Percentiles rank a stretch among this genome's conserved stretches.
Conservation (phyloP, 768 basidiomycete species). For the Tylopilus plumbeoviolaceoides region DNA sequence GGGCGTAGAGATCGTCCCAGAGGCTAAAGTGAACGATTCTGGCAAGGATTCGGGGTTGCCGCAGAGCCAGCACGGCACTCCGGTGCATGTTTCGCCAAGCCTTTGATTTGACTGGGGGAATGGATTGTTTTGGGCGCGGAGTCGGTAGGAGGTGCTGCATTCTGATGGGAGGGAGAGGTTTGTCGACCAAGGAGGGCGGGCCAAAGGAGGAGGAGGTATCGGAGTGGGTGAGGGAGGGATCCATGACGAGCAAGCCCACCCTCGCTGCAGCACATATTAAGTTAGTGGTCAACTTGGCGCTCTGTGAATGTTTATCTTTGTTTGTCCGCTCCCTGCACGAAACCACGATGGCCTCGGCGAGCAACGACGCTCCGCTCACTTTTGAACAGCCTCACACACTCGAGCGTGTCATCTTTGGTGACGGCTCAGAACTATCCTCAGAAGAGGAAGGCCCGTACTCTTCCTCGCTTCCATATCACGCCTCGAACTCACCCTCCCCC, state of each 20-base stretch:
- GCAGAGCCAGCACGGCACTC: conserved; percentile 24
- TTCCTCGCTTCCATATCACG: background rate
- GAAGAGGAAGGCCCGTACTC: conserved; percentile 51
- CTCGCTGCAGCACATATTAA: no score
- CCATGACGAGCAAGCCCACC: conserved; percentile 24
- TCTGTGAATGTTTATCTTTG: conserved; percentile 7
- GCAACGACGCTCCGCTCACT: no score
- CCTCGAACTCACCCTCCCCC: conserved; percentile 5
- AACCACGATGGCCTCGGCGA: conserved; percentile 16
- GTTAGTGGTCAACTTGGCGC: no score
- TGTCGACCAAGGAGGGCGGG: conserved; percentile 16
- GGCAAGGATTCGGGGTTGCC: conserved; percentile 33
- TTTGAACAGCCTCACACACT: conserved; percentile 38
- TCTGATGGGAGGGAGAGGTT: background rate
- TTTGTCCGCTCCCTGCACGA: conserved; percentile 5
- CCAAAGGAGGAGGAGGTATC: conserved; percentile 21
- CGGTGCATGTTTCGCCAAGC: conserved; percentile 30
- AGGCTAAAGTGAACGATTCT: conserved; percentile 28
- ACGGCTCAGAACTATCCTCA: conserved; percentile 79
- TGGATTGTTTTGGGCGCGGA: background rate
- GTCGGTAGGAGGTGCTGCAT: background rate
- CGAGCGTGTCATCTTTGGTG: conserved; percentile 76
- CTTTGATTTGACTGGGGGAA: conserved; percentile 12
- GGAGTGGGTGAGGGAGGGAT: conserved; percentile 28
- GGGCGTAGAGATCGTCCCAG: conserved; percentile 40